Evolutionary conservation across 768 basidiomycete species (phyloP).

Genomic region (Saitozyma sp.): DNA sequence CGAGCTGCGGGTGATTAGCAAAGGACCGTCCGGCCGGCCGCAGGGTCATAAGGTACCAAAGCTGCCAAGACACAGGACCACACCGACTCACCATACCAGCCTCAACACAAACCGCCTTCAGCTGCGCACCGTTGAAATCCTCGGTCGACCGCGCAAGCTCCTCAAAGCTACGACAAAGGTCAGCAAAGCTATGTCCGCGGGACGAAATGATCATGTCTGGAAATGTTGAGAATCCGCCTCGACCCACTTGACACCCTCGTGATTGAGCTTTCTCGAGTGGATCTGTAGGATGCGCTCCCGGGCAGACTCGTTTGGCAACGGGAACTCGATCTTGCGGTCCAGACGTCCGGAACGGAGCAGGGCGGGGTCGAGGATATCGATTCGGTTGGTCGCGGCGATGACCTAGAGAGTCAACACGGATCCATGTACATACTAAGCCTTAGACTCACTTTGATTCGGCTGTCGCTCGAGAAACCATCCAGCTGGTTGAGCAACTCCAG

Average conservation of each 20-base stretch:
- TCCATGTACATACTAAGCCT: neutral
- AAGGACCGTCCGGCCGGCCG: neutral
- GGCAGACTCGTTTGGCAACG: conserved; percentile 93
- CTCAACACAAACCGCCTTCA: conserved; percentile 98
- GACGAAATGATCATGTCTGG: no score
- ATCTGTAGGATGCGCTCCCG: conserved; percentile 94
- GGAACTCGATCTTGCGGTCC: conserved; percentile 98
- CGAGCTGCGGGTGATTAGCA: conserved; percentile 20
- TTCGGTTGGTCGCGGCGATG: conserved; percentile 99
- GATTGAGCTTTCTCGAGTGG: conserved; percentile 94
- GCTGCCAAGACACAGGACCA: no score
- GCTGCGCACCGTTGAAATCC: conserved; percentile 77
- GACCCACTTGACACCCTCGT: conserved; percentile 72
- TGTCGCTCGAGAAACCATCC: conserved; percentile 95
- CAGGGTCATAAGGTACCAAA: neutral
- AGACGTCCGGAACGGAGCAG: conserved; percentile 94
- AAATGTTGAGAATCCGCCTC: no score
- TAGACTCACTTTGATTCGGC: conserved; percentile 82
- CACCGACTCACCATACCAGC: conserved; percentile 89
- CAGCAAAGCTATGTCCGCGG: neutral
- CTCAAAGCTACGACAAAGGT: conserved; percentile 61
- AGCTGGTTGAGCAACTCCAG: conserved; percentile 95
- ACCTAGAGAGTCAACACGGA: conserved; percentile 62
- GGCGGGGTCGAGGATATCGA: conserved; percentile 96
- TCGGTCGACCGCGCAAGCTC: conserved; percentile 95